Conservation (phyloP, 495 filamentous ascomycete genomes). For the Xylaria longipes region DNA sequence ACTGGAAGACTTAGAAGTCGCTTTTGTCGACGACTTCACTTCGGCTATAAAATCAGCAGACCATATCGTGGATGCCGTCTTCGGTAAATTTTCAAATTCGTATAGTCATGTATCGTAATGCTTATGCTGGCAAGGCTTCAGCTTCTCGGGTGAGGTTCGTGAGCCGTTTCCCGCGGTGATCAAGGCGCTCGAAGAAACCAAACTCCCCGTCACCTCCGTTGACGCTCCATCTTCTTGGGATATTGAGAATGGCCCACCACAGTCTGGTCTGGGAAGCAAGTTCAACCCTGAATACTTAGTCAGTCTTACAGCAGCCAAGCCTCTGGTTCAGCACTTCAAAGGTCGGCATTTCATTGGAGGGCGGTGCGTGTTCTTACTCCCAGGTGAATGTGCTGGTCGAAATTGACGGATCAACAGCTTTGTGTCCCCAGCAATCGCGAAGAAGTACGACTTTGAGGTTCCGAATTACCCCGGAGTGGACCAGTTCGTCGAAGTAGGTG, state of each 20-base stretch:
- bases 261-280: conserved; percentile 74
- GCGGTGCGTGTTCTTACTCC: conserved; percentile 50
- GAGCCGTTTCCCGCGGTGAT: conserved; percentile 89
- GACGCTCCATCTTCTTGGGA: conserved; percentile 95
- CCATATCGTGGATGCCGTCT: conserved; percentile 92
- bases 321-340: conserved; percentile 80
- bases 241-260: conserved; percentile 83
- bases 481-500: conserved; percentile 80
- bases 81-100: conserved; percentile 61
- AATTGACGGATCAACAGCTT: conserved; percentile 63
- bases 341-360: conserved; percentile 92
- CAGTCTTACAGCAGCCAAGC: conserved; percentile 94
- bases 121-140: conserved; percentile 68
- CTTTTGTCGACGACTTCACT: conserved; percentile 83
- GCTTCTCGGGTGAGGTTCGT: conserved; percentile 88
- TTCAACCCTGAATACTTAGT: conserved; percentile 82
- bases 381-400: background rate
- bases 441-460: conserved; percentile 86
- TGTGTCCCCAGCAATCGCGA: conserved; percentile 74
- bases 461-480: conserved; percentile 88
- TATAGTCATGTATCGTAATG: conserved; percentile 12
- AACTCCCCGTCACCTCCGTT: conserved; percentile 80
- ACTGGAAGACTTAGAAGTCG: conserved; percentile 79
- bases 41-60: conserved; percentile 68
- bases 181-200: conserved; percentile 71